Evolutionary conservation across 1,284 basidiomycete species (phyloP).

Genomic region (Athelia sp.): DNA sequence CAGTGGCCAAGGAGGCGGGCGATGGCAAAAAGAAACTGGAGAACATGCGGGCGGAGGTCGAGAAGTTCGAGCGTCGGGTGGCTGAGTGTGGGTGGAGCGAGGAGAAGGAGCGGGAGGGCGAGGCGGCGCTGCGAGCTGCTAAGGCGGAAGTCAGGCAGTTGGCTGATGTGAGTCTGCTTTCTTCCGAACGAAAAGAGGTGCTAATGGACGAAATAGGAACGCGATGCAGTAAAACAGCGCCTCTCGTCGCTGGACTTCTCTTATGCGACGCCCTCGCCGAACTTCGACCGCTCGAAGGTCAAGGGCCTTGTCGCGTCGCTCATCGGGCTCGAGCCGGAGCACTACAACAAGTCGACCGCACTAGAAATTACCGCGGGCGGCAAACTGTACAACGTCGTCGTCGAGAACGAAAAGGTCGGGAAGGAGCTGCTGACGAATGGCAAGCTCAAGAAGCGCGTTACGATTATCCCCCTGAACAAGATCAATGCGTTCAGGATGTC

Average conservation of each 20-base stretch:
- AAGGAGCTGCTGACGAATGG: constrained; percentile 84
- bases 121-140: constrained; percentile 52
- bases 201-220: constrained; percentile 41
- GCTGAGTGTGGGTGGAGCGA: constrained; percentile 75
- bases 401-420: constrained; percentile 87
- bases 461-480: constrained; percentile 92
- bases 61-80: constrained; percentile 50
- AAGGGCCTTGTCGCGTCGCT: constrained; percentile 93
- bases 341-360: constrained; percentile 82
- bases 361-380: constrained; percentile 92
- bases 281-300: constrained; percentile 85
- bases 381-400: constrained; percentile 92
- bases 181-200: not conserved
- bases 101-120: constrained; percentile 69
- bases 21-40: constrained; percentile 73
- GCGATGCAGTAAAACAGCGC: constrained; percentile 67
- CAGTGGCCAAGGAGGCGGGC: constrained; percentile 79
- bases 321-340: constrained; percentile 66
- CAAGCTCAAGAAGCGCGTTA: constrained; percentile 84
- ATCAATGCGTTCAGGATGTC: constrained; percentile 73
- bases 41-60: constrained; percentile 56
- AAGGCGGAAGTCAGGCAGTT: constrained; percentile 55
- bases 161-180: constrained; percentile 52
- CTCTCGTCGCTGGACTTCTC: constrained; percentile 80
- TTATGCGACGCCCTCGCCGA: constrained; percentile 73